Base-by-base conservation (phyloP, 352 stramenopile genomes). In the Phytophthora niederhauseri region DNA sequence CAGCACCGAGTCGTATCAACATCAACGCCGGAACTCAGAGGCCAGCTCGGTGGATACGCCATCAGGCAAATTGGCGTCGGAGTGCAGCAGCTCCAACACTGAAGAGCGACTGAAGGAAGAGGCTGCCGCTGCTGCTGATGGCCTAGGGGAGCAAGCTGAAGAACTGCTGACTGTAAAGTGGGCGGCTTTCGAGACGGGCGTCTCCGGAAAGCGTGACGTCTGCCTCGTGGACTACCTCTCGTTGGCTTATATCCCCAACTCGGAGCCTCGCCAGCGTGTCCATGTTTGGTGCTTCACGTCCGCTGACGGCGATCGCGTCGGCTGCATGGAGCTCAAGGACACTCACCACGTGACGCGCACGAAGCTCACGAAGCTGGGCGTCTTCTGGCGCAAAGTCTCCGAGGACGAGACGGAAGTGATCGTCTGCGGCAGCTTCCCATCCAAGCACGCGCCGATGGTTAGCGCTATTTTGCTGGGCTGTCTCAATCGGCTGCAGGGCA, bases 221-320 rank as follows among this genome's bases (percentile, higher is more conserved):
- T 93, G 84, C 67, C 66, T 94, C 43, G 68, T 94, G 28, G 86
- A 94, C 75, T 91, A 91, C 52, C 58, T 90, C 8, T 91, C 81
- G 7, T 77, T 86, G 49, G 82, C 84, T n/a, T 81, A 75, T 36
- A 67, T 94, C 14, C 84, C 84, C 0, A 84, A 88, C 70, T 83
- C 82, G 22, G 78, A 89, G 9, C 75, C 78, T 55, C 61, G 85
- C 6, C 72, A 89, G 59, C 69, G 72, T 22, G 76, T 93, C 19
- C 78, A 91, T 61, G 63, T 92, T 54, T 94, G 86, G 86, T 92
- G 84, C 72, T 88, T 93, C 45, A 91, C 86, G 43, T 88, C 84
- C 22, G 79, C 78, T 19, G 84, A 92, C 19, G 86, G 86, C 15
- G 80, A 90, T n/a, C 81, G 78, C 54, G 85, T 94, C n/a, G 86